A percentile compares a stretch with the other conserved stretches of the same genome.
Evolutionary conservation across 176 grass and related monocot species (phyloP).

Genomic region (Aechmea fasciata): DNA sequence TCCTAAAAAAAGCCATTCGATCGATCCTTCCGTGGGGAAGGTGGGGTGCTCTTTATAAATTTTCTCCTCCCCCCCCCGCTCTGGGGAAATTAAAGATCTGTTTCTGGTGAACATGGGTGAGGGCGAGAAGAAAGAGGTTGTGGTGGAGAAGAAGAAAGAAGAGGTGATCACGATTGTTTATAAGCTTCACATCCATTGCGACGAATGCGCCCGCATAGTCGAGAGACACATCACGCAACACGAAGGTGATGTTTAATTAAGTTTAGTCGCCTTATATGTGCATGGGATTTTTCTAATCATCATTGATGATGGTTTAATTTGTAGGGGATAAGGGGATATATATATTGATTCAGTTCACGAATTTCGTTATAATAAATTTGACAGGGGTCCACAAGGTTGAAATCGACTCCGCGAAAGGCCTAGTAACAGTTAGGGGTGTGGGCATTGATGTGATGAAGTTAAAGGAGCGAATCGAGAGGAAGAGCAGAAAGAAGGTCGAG

Average conservation of each 20-base stretch:
- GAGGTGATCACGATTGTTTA: conserved; percentile 44
- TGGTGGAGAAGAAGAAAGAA: conserved; percentile 32
- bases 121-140: conserved; percentile 24
- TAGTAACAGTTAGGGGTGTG: conserved; percentile 55
- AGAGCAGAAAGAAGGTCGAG: conserved; percentile 51
- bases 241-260: conserved; percentile 24
- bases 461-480: conserved; percentile 42
- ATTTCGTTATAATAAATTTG: not conserved
- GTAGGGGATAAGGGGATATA: too few relatives aligned
- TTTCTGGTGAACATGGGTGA: conserved; percentile 10
- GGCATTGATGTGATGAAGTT: conserved; percentile 56
- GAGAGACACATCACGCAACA: conserved; percentile 40
- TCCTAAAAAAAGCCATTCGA: too few relatives aligned
- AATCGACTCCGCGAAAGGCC: conserved; percentile 33
- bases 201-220: conserved; percentile 40
- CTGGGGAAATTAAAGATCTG: too few relatives aligned
- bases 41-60: too few relatives aligned
- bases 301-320: too few relatives aligned
- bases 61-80: too few relatives aligned
- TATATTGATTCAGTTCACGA: not conserved
- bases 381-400: conserved; percentile 77
- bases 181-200: conserved; percentile 72
- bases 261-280: not conserved
- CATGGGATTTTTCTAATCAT: not conserved
- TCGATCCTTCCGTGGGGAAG: too few relatives aligned